These are phyloP conservation scores for Suillus paluster DNA, from an alignment of 768 basidiomycete genomes.

Conservation along the genomic window DNA sequence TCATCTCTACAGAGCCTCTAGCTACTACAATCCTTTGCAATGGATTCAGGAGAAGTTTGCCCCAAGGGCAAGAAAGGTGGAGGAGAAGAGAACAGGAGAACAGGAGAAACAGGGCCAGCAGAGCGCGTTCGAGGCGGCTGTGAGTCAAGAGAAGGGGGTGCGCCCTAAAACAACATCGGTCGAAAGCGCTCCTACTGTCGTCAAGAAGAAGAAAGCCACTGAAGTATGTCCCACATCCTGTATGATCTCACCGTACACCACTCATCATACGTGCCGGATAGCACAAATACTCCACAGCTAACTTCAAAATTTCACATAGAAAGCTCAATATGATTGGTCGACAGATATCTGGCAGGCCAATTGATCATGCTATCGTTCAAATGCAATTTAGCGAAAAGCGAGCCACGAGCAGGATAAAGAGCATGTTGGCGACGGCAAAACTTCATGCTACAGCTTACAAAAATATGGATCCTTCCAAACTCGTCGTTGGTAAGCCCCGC, in stretches of 20 bases:
- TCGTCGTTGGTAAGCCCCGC: constrained; percentile 76
- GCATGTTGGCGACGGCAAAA: constrained; percentile 85
- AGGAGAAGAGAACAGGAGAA: constrained; percentile 45
- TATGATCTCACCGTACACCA: neutral
- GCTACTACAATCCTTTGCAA: constrained; percentile 59
- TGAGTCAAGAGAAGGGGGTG: constrained; percentile 12
- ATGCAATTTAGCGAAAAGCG: constrained; percentile 97
- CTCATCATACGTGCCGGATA: constrained; percentile 31
- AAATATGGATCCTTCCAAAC: constrained; percentile 66
- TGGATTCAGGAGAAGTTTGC: constrained; percentile 68
- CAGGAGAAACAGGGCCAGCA: constrained; percentile 41
- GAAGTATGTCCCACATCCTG: constrained; percentile 25
- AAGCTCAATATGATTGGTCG: constrained; percentile 89
- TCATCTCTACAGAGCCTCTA: constrained; percentile 34
- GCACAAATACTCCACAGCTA: constrained; percentile 93
- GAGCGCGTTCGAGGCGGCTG: constrained; percentile 21
- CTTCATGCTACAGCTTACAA: constrained; percentile 84
- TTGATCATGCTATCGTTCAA: constrained; percentile 94
- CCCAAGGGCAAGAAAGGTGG: constrained; percentile 50
- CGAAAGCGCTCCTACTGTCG: constrained; percentile 12
- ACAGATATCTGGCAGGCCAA: constrained; percentile 89
- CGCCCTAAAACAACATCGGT: constrained; percentile 1
- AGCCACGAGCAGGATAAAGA: constrained; percentile 83
- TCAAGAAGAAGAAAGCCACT: constrained; percentile 32
- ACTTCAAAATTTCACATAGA: constrained; percentile 92